Percentiles rank a stretch among this genome's conserved stretches.
Conservation (phyloP, 768 basidiomycete genomes). For the Leccinum boreale region DNA sequence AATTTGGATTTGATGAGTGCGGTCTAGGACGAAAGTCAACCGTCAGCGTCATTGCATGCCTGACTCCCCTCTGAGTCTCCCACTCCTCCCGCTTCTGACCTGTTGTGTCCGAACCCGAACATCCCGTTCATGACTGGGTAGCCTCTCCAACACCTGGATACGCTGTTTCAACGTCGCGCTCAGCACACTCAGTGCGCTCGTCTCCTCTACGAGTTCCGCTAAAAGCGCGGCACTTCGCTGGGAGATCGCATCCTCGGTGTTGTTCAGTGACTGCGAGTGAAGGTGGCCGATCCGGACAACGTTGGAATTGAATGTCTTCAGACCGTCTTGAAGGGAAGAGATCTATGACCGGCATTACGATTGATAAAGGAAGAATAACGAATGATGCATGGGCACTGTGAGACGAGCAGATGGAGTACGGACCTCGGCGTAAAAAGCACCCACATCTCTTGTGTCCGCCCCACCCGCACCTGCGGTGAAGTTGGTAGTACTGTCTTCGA, state of each 20-base stretch:
- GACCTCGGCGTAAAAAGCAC: constrained; percentile 72
- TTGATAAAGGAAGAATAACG: too few relatives aligned
- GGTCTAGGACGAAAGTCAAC: constrained; percentile 36
- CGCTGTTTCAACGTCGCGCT: constrained; percentile 67
- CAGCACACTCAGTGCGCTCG: constrained; percentile 47
- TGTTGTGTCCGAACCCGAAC: constrained; percentile 77
- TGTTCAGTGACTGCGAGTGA: constrained; percentile 75
- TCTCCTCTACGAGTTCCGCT: constrained; percentile 70
- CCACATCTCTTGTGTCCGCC: constrained; percentile 58
- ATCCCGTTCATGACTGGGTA: constrained; percentile 60
- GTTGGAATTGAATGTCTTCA: constrained; percentile 67
- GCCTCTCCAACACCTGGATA: constrained; percentile 67
- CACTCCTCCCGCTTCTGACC: constrained; percentile 35
- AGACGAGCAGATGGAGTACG: constrained; percentile 12
- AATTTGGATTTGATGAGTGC: constrained; percentile 72
- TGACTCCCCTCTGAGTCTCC: not conserved
- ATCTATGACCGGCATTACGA: constrained; percentile 44
- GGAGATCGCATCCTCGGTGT: constrained; percentile 65
- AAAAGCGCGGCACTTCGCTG: constrained; percentile 60
- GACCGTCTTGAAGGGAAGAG: constrained; percentile 66
- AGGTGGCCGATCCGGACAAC: constrained; percentile 64
- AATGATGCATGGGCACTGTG: not conserved
- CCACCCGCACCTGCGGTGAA: constrained; percentile 42
- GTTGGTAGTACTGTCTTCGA: constrained; percentile 15
- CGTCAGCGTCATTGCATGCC: constrained; percentile 13